Conservation (phyloP, 2,329 filamentous ascomycete species). For the Sordariomycetes sp. region DNA sequence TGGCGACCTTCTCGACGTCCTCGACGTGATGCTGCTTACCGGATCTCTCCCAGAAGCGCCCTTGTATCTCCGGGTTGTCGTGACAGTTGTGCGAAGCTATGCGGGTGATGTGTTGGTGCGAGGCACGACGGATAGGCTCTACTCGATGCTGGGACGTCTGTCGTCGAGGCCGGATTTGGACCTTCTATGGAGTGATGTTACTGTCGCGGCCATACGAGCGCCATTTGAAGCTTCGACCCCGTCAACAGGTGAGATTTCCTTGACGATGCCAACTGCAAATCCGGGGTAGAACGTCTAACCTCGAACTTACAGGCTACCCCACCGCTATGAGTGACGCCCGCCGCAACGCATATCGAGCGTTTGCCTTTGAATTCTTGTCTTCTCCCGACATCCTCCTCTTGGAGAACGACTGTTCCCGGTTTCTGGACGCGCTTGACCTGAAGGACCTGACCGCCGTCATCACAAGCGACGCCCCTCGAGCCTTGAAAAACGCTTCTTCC, state of each 20-base stretch:
- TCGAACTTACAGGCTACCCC: neutral
- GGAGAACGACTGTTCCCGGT: slow-evolving; percentile 22
- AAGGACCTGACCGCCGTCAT: slow-evolving; percentile 30
- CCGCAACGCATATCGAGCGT: slow-evolving; percentile 19
- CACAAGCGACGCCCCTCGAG: slow-evolving; percentile 19
- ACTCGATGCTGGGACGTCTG: neutral
- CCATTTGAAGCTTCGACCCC: neutral
- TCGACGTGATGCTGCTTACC: neutral
- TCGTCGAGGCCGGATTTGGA: neutral
- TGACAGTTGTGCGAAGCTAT: neutral
- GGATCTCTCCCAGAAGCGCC: neutral
- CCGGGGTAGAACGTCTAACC: neutral
- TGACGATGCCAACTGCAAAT: neutral
- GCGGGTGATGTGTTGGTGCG: neutral
- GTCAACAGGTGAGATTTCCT: neutral
- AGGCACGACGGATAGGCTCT: neutral
- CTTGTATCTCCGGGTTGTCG: neutral
- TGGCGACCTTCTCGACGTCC: neutral
- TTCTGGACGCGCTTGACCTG: slow-evolving; percentile 26
- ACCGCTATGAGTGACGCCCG: neutral
- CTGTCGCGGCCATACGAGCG: neutral
- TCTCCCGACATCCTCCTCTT: slow-evolving; percentile 25
- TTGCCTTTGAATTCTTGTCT: slow-evolving; percentile 27
- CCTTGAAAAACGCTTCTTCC: slow-evolving; percentile 13
- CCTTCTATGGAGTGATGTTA: neutral